A percentile compares a stretch with the other conserved stretches of the same genome.
phyloP scores from a whole-genome alignment of 2,329 filamentous ascomycete genomes.

The Tothia fuscella region DNA sequence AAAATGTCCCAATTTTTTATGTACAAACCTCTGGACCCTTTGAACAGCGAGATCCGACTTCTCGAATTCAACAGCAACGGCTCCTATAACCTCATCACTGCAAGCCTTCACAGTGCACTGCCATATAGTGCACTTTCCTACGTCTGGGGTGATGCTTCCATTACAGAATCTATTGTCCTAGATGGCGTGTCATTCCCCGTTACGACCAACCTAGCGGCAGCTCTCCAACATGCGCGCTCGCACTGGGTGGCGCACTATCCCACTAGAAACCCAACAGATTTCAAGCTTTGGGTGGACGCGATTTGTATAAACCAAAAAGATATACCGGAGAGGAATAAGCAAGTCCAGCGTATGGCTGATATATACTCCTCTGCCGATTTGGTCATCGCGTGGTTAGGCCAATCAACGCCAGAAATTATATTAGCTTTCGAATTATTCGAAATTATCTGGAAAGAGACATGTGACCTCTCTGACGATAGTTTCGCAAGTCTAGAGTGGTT shows the following conservation, averaged over 20 bases:
- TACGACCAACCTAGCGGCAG: neutral
- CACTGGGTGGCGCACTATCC: neutral
- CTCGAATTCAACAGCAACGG: neutral
- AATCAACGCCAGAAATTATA: too few relatives aligned
- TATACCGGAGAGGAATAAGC: conserved; percentile 13
- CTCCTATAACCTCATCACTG: neutral
- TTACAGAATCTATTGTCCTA: neutral
- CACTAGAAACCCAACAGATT: neutral
- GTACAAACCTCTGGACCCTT: neutral
- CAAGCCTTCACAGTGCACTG: neutral
- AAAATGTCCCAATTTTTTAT: neutral
- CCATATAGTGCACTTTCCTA: neutral
- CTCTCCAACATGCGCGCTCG: neutral
- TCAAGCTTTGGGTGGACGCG: conserved; percentile 17
- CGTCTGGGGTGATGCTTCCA: neutral
- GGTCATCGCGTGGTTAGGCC: conserved; percentile 21
- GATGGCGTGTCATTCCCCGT: neutral
- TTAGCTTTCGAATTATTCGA: too few relatives aligned
- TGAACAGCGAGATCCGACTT: neutral
- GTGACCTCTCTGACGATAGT: too few relatives aligned
- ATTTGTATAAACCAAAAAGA: conserved; percentile 19
- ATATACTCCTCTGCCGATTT: conserved; percentile 15
- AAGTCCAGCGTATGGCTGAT: conserved; percentile 16
- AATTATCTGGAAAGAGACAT: too few relatives aligned
- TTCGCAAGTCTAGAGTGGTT: too few relatives aligned